Evolutionary conservation across 1,284 basidiomycete species (phyloP).

Genomic region (Pholiota adiposa): DNA sequence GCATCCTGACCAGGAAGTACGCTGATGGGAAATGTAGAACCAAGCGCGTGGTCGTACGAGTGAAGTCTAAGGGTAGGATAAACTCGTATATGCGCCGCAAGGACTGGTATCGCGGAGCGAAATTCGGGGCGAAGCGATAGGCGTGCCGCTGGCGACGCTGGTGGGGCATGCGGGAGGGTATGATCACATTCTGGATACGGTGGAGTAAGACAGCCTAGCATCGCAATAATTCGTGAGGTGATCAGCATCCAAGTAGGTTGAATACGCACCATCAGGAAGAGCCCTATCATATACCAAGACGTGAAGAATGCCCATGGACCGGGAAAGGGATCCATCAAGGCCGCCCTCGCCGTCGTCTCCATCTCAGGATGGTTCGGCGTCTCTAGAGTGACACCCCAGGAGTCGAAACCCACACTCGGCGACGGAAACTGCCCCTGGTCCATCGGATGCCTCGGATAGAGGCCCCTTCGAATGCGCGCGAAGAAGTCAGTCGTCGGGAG

Average conservation of each 20-base stretch:
- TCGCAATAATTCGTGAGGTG: constrained; percentile 3
- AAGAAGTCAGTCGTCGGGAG: constrained; percentile 46
- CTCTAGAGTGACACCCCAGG: constrained; percentile 10
- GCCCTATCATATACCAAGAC: constrained; percentile 67
- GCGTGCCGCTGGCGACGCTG: constrained; percentile 30
- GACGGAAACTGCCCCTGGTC: constrained; percentile 15
- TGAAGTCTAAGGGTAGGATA: constrained; percentile 66
- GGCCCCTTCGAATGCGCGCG: constrained; percentile 43
- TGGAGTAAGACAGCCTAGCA: constrained; percentile 66
- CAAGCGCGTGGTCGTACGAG: constrained; percentile 59
- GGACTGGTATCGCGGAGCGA: constrained; percentile 16
- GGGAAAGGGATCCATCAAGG: constrained; percentile 37
- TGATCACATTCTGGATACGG: constrained; percentile 75
- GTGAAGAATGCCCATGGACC: constrained; percentile 73
- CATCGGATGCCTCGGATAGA: constrained; percentile 24
- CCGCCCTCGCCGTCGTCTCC: background rate
- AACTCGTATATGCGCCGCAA: constrained; percentile 36
- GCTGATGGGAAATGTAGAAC: constrained; percentile 64
- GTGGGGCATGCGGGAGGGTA: constrained; percentile 59
- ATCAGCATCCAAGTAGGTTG: background rate
- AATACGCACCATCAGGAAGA: constrained; percentile 64
- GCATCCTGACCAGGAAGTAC: constrained; percentile 57
- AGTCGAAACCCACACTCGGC: constrained; percentile 11
- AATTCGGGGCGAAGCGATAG: constrained; percentile 28
- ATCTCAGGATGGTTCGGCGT: constrained; percentile 13